A percentile compares a stretch with the other conserved stretches of the same genome.
phyloP scores from a whole-genome alignment of 2,329 filamentous ascomycete genomes.

The Aspergillus sp. region DNA sequence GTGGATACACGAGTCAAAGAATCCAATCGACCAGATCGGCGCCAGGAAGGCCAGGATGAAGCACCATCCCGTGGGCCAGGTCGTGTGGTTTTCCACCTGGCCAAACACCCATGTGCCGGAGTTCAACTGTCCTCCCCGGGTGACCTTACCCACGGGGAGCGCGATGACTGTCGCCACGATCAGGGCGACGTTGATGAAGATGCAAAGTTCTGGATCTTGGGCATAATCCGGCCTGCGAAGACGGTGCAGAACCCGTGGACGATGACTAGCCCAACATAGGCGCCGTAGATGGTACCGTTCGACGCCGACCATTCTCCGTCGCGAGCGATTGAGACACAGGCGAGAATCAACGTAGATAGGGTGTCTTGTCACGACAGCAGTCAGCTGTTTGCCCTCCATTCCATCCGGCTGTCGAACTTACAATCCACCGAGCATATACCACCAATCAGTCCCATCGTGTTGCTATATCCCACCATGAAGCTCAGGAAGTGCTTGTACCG shows the following conservation, averaged over 20 bases:
- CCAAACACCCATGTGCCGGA: slow-evolving; percentile 47
- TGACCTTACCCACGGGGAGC: slow-evolving; percentile 44
- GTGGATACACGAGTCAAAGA: slow-evolving; percentile 51
- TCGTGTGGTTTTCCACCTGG: slow-evolving; percentile 49
- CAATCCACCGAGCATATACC: slow-evolving; percentile 56
- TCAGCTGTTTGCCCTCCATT: neutral
- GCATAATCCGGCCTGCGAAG: slow-evolving; percentile 49
- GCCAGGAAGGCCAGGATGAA: slow-evolving; percentile 55
- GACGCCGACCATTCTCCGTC: slow-evolving; percentile 51
- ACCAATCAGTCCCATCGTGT: slow-evolving; percentile 53
- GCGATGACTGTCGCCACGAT: slow-evolving; percentile 50
- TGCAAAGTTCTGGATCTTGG: slow-evolving; percentile 50
- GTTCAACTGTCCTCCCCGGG: slow-evolving; percentile 23
- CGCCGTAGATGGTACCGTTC: slow-evolving; percentile 49
- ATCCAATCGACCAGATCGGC: slow-evolving; percentile 52
- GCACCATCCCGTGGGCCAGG: slow-evolving; percentile 50
- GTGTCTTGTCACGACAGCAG: slow-evolving; percentile 14
- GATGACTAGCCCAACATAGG: slow-evolving; percentile 48
- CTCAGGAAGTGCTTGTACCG: slow-evolving; percentile 50
- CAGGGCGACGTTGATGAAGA: slow-evolving; percentile 49
- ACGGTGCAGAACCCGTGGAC: slow-evolving; percentile 49
- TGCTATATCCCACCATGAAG: slow-evolving; percentile 54
- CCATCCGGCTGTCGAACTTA: slow-evolving; percentile 10
- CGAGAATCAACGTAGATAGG: slow-evolving; percentile 34
- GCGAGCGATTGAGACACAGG: slow-evolving; percentile 49